These are phyloP conservation scores for Trypanosoma theileri DNA, from an alignment of 208 protist genomes.

Conservation along the genomic window DNA sequence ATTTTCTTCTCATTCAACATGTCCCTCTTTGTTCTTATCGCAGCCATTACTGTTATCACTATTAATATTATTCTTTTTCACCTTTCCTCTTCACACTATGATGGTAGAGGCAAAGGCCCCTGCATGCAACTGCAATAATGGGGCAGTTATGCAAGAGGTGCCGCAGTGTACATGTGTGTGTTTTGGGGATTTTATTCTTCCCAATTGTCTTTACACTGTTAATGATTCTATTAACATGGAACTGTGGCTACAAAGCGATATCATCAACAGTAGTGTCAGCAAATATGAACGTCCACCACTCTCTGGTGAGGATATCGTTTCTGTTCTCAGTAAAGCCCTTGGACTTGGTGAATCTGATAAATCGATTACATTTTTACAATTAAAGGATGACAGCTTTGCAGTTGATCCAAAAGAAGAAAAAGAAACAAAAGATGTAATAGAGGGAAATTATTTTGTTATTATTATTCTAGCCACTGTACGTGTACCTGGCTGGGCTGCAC, in stretches of 20 bases:
- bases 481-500: constrained; percentile 42
- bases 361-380: background rate
- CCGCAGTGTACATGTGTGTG: constrained; percentile 36
- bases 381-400: background rate
- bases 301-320: constrained; percentile 11
- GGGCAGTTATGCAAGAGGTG: constrained; percentile 15
- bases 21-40: background rate
- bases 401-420: background rate
- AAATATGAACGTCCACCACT: background rate
- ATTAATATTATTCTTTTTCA: constrained; percentile 7
- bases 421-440: background rate
- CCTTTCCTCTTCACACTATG: background rate
- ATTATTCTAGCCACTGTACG: constrained; percentile 20
- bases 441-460: background rate
- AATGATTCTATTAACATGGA: constrained; percentile 26
- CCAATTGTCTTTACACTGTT: constrained; percentile 47
- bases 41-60: constrained; percentile 4
- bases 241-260: constrained; percentile 21
- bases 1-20: too few relatives aligned
- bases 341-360: background rate
- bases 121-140: constrained; percentile 39
- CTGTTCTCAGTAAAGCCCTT: constrained; percentile 4
- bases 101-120: background rate
- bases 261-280: background rate
- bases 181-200: constrained; percentile 39